These are phyloP conservation scores for Trichoderma koningiopsis DNA, from an alignment of 2,329 filamentous ascomycete species.

Conservation along the genomic window DNA sequence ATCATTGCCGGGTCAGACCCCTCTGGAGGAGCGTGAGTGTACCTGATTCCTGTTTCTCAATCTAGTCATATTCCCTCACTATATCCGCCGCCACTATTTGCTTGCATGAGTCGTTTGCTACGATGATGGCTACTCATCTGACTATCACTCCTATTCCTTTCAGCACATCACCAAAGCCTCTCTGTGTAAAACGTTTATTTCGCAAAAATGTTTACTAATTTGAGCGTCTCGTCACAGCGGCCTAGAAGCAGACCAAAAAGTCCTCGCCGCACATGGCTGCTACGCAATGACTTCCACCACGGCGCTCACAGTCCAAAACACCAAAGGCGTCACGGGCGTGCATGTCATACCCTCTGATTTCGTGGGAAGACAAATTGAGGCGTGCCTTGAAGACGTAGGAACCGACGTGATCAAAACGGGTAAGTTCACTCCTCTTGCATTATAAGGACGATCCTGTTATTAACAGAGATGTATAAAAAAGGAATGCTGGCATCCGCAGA, in stretches of 20 bases:
- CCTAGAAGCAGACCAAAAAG: conserved; percentile 93
- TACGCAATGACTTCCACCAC: conserved; percentile 97
- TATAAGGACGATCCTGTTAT: not conserved
- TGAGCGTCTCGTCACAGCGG: conserved; percentile 57
- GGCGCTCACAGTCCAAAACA: conserved; percentile 95
- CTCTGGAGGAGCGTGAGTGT: conserved; percentile 78
- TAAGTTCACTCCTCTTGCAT: conserved; percentile 44
- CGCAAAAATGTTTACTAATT: not conserved
- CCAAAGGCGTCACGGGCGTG: conserved; percentile 77
- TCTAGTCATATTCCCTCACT: conserved; percentile 11
- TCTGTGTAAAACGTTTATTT: not conserved
- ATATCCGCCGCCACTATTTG: not conserved
- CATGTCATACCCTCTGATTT: conserved; percentile 78
- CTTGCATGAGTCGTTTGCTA: not conserved
- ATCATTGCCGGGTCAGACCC: conserved; percentile 88
- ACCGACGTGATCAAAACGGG: conserved; percentile 92
- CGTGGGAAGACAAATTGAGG: conserved; percentile 81
- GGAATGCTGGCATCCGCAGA: conserved; percentile 45
- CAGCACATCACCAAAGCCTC: too few species aligned
- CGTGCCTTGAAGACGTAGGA: conserved; percentile 79
- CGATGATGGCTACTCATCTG: not conserved
- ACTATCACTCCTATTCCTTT: too few species aligned
- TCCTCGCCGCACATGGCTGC: conserved; percentile 86
- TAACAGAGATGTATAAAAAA: conserved; percentile 27
- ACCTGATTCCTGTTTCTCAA: conserved; percentile 9